Base-by-base conservation (phyloP, 2,329 filamentous ascomycete species). In the Cladosporium colombiae region DNA sequence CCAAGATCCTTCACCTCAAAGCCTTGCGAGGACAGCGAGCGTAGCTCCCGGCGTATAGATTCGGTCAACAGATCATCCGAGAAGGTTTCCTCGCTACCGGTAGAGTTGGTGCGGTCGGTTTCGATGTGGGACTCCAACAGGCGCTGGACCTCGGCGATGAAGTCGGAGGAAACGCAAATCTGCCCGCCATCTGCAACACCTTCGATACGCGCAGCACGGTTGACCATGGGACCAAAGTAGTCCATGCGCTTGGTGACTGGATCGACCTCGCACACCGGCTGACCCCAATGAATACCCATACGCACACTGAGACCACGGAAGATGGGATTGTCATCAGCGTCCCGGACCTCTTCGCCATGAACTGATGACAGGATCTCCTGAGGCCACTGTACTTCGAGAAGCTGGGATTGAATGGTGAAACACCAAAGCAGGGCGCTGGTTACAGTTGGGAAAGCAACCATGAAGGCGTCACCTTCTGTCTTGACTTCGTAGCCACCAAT, bases 221-320 rank as follows among this genome's bases (percentile, higher is more conserved):
- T 99, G 74, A 99, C 95, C 93, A 99, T 99, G 16, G 95, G 95
- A 0, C 95, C 95, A 76, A 98, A 99, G 80, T 99, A 99, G 74
- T 99, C 95, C 95, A 99, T 99, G 69, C 95, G 92, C 66, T 93
- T 90, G 1, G 95, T 99, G 59, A 99, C 93, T 0, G 95, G 95
- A 78, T 99, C 95, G 58, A 90, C 91, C 78, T 99, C 95, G 76
- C 93, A 96, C 72, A 99, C 93, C 6, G 94, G 95, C 67, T 91
- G 89, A 70, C 95, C 95, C 86, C 91, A 99, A 78, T 99, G 95
- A 67, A 96, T 92, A 73, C 95, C 95, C 95, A 99, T 99, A 66
- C 95, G 88, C 50, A 99, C 95, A 13, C 93, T 97, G 62, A 99
- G 81, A 68, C 95, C 95, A 69, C 91, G 91, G 83, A 97, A 98